These are phyloP conservation scores for Cystobasidium pallidum DNA, from an alignment of 1,284 basidiomycete genomes.

Conservation along the genomic window DNA sequence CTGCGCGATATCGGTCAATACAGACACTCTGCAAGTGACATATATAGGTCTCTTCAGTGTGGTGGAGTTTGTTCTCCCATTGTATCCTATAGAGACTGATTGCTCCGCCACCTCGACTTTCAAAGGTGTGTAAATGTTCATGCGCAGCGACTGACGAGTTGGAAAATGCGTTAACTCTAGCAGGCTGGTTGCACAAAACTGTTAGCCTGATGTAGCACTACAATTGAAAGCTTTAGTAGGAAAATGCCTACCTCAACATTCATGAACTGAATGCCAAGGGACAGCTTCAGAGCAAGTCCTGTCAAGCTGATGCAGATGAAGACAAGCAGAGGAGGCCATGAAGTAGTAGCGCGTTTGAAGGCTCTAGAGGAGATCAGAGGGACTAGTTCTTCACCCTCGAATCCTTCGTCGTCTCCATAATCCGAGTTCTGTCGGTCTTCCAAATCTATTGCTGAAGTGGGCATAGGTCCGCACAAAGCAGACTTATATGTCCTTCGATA, in stretches of 20 bases:
- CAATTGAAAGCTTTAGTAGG: background rate
- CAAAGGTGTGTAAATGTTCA: constrained; percentile 1
- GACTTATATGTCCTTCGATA: background rate
- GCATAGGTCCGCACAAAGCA: background rate
- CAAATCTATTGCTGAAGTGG: background rate
- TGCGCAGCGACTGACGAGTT: background rate
- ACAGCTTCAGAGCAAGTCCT: constrained; percentile 6
- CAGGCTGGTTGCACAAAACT: background rate
- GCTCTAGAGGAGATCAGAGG: background rate
- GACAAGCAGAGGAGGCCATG: background rate
- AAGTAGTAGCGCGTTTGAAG: background rate
- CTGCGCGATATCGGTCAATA: background rate
- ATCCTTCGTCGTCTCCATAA: background rate
- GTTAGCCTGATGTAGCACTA: background rate
- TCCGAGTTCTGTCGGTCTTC: background rate
- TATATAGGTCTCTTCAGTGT: background rate
- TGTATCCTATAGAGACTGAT: constrained; percentile 8
- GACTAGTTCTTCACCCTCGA: background rate
- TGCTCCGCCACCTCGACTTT: background rate
- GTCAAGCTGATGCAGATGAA: background rate
- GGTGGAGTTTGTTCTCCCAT: background rate
- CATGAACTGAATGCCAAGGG: background rate
- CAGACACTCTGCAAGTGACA: constrained; percentile 10
- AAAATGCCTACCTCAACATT: background rate
- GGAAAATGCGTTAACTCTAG: background rate